These are phyloP conservation scores for Xanthoconium separans DNA, from an alignment of 1,284 basidiomycete species.

Conservation along the genomic window DNA sequence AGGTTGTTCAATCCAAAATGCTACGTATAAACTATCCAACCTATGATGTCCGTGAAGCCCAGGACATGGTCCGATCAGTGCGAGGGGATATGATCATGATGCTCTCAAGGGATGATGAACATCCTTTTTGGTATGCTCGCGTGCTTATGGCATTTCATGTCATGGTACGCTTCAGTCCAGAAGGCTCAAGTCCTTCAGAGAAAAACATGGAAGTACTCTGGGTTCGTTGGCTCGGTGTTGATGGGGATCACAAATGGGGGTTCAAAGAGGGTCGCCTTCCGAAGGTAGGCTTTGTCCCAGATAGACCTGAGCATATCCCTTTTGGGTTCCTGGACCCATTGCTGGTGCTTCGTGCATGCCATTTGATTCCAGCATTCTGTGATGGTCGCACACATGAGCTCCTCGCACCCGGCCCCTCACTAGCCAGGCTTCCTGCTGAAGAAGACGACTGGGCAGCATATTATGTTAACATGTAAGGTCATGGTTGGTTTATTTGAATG, in stretches of 20 bases:
- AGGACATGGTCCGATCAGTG: not conserved
- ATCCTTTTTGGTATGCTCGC: constrained; percentile 15
- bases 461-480: constrained; percentile 11
- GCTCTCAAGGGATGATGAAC: not conserved
- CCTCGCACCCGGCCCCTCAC: not conserved
- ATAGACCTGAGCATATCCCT: not conserved
- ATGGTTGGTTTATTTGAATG: not conserved
- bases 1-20: not conserved
- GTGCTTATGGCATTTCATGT: constrained; percentile 3
- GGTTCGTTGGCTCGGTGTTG: not conserved
- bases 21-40: not conserved
- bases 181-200: not conserved
- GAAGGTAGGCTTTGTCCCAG: constrained; percentile 1
- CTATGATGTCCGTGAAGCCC: not conserved
- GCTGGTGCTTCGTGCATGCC: not conserved
- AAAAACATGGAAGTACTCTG: constrained; percentile 9
- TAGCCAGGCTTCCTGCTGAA: not conserved
- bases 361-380: constrained; percentile 1
- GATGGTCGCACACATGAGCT: not conserved
- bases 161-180: not conserved
- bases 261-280: not conserved
- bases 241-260: not conserved
- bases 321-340: constrained; percentile 6
- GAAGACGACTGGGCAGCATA: constrained; percentile 2
- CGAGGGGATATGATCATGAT: constrained; percentile 2